A percentile compares a stretch with the other conserved stretches of the same genome.
Conservation (phyloP, 371 early-diverging fungal species). For the Agmasoma carcini region DNA sequence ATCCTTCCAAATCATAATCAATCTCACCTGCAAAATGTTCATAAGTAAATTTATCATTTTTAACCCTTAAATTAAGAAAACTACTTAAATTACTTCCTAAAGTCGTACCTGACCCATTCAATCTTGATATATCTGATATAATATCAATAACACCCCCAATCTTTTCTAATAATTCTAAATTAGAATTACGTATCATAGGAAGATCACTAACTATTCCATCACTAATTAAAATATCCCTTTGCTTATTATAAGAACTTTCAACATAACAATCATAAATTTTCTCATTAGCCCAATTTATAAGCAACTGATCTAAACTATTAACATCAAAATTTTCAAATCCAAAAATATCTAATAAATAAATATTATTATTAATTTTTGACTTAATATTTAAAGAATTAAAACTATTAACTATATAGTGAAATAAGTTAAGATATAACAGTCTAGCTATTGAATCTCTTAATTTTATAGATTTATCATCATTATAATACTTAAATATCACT, state of each 20-base stretch:
- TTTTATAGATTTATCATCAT: slow-evolving; percentile 21
- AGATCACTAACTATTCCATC: slow-evolving; percentile 27
- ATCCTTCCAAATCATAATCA: slow-evolving; percentile 72
- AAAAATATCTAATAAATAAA: slow-evolving; percentile 58
- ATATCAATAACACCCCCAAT: slow-evolving; percentile 50
- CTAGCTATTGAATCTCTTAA: slow-evolving; percentile 65
- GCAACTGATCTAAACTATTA: slow-evolving; percentile 56
- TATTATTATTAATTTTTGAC: slow-evolving; percentile 16
- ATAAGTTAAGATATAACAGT: slow-evolving; percentile 50
- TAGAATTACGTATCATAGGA: background rate
- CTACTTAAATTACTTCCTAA: slow-evolving; percentile 40
- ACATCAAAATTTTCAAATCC: slow-evolving; percentile 58
- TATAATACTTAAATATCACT: slow-evolving; percentile 58
- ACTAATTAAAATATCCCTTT: slow-evolving; percentile 62
- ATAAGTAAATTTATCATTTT: slow-evolving; percentile 58
- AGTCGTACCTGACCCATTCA: slow-evolving; percentile 42
- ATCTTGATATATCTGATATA: slow-evolving; percentile 51
- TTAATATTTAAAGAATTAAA: too few relatives aligned
- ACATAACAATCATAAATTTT: slow-evolving; percentile 60
- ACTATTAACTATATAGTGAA: slow-evolving; percentile 41
- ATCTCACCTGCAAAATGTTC: slow-evolving; percentile 87
- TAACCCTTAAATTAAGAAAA: slow-evolving; percentile 19
- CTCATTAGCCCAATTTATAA: slow-evolving; percentile 59
- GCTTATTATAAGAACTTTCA: slow-evolving; percentile 80
- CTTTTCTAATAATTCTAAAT: slow-evolving; percentile 45